A percentile compares a stretch with the other conserved stretches of the same genome.
These are phyloP conservation scores for Pseudodiploospora longispora DNA, from an alignment of 2,329 filamentous ascomycete species.

Conservation along the genomic window DNA sequence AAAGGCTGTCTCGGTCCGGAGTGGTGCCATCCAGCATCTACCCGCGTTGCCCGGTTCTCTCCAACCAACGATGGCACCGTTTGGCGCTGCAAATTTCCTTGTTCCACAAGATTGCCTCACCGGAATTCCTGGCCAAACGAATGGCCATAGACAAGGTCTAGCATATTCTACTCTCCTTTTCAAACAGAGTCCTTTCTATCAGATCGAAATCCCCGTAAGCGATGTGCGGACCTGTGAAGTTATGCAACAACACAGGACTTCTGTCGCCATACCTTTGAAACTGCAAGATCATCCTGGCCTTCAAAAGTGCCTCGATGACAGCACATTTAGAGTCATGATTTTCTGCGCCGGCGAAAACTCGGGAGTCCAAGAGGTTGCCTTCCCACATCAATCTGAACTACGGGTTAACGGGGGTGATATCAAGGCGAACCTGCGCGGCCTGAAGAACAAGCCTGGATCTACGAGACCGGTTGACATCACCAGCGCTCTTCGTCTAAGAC, in stretches of 20 bases:
- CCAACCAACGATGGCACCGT: slow-evolving; percentile 6
- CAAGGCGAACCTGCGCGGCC: slow-evolving; percentile 83
- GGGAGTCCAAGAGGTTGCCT: slow-evolving; percentile 68
- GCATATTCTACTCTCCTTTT: slow-evolving; percentile 23
- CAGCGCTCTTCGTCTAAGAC: slow-evolving; percentile 59
- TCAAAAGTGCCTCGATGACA: slow-evolving; percentile 49
- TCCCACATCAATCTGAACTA: slow-evolving; percentile 87
- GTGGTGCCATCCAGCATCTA: slow-evolving; percentile 5
- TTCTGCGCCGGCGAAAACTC: slow-evolving; percentile 66
- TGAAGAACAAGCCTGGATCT: slow-evolving; percentile 94
- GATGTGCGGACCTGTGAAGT: slow-evolving; percentile 62
- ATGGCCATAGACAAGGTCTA: slow-evolving; percentile 12
- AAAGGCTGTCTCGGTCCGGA: slow-evolving; percentile 11
- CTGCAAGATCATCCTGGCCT: slow-evolving; percentile 45
- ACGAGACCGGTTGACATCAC: slow-evolving; percentile 93
- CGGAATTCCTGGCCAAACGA: slow-evolving; percentile 1
- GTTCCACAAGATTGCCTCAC: neutral
- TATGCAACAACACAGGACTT: slow-evolving; percentile 52
- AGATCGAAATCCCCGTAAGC: slow-evolving; percentile 57
- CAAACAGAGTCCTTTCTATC: slow-evolving; percentile 82
- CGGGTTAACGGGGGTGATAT: slow-evolving; percentile 83
- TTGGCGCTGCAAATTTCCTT: slow-evolving; percentile 1
- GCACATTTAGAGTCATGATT: slow-evolving; percentile 65
- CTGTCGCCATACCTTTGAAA: slow-evolving; percentile 36
- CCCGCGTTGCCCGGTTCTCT: slow-evolving; percentile 8